Evolutionary conservation across 441 rosid genomes (phyloP), one percentile per base, ranked within the genome.

Genomic region (Isatis lusitanica): DNA sequence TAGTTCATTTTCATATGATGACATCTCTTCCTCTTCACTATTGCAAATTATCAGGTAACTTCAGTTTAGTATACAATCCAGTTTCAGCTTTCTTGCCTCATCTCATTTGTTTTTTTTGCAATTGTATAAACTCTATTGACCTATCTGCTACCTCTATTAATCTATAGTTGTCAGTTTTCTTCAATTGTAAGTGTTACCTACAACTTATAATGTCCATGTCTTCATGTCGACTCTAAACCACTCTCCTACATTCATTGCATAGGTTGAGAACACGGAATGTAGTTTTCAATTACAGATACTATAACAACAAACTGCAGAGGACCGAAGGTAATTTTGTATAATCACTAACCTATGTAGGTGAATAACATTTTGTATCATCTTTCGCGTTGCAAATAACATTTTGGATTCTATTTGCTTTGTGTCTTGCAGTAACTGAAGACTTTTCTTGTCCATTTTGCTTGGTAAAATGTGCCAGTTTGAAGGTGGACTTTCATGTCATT

Each of bases 241-340:
- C 52, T 61, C 33, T 50, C 33, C 47, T 24, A 60, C 71, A 79
- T 77, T 38, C 71, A 52, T 78, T 79, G 69, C 78, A 66, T 81
- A 96, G 99, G 93, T 86, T 96, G 87, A 87, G 97, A 78, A 87
- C 90, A 55, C 89, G 97, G 71, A 96, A 96, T 82, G 99, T 96
- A 53, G 87, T 93, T 67, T 96, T 93, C 84, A 91, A 88, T 83
- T 96, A 96, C 80, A 86, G 89, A 71, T 96, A 96, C 76, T 90
- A 88, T 83, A 86, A 92, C 85, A 93, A 96, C 80, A 86, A 89
- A 81, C 79, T 93, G 77, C 97, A 87, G 73, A 88, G 89, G 78
- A 91, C 96, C 60, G 98, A 96, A 96, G 98, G 99, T 96, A 89
- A 74, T 46, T 38, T 72, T 59, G 47, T 63, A 33, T 12, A 26